Evolutionary conservation across 305 asterid species (phyloP), one percentile per base, ranked within the genome.

Genomic region (Fraxinus nigra): DNA sequence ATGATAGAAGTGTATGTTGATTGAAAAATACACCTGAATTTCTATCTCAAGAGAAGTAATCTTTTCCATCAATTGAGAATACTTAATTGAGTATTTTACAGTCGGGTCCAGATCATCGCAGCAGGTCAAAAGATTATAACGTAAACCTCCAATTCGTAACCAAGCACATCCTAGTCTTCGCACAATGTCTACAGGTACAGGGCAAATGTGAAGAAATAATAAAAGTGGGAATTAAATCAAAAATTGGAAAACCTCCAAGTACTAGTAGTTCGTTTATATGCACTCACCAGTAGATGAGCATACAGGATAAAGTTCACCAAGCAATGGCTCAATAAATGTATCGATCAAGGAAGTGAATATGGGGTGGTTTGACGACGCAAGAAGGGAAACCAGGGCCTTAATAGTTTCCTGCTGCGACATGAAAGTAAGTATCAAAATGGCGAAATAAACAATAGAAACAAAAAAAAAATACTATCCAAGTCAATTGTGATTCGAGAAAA

Each of bases 101-200:
- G 95, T 85, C 72, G 98, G 99, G 86, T 97, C 99, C 84, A 93
- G 85, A 85, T 90, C 92, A 86, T 86, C 89, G 82, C 89, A 88
- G 82, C 90, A 76, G 83, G 90, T 88, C 89, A 97, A 86, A 78
- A 97, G 98, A 85, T 85, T 89, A 89, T 91, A 97, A 7, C 98
- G 98, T 51, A 97, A 67, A 22, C 89, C 88, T 43, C 98, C 99
- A 81, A 94, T 88, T 78, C 85, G 91, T 76, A 94, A 78, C 84
- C 94, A 87, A 16, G 92, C 87, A 81, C 87, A 83, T 74, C 98
- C 99, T 14, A 93, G 82, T 33, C 82, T 86, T 82, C 79, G 84
- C 74, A 69, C 59, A 82, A 82, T 54, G 72, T 87, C 96, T 89
- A 86, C 80, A 84, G 78, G 43, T 79, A 76, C 13, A 20, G 38